These are phyloP conservation scores for Zychaea mexicana DNA, from an alignment of 371 early-diverging fungal species.

Conservation along the genomic window DNA sequence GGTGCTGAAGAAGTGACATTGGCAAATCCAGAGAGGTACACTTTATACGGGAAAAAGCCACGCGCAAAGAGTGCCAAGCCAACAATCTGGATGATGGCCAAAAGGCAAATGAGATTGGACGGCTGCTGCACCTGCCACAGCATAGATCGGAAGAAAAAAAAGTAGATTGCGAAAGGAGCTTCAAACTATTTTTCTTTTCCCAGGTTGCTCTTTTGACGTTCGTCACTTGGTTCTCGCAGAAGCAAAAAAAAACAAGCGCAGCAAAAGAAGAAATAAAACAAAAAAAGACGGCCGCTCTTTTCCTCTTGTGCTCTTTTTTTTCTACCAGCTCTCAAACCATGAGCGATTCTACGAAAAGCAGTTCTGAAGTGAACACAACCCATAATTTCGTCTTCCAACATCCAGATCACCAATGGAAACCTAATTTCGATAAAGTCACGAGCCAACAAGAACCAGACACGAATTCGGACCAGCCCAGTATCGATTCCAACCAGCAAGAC, in stretches of 20 bases:
- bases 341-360: neutral
- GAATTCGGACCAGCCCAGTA: neutral
- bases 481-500: neutral
- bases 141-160: slow-evolving; percentile 1
- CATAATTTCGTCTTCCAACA: slow-evolving; percentile 40
- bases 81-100: slow-evolving; percentile 55
- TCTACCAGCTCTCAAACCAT: no score
- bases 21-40: slow-evolving; percentile 64
- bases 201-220: neutral
- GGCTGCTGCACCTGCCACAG: slow-evolving; percentile 3
- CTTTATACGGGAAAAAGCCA: slow-evolving; percentile 83
- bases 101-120: neutral
- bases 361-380: neutral
- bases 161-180: neutral
- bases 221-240: no score
- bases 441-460: neutral
- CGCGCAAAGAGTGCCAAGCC: slow-evolving; percentile 69
- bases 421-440: neutral
- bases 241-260: no score
- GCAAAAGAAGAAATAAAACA: no score
- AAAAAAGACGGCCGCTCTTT: no score
- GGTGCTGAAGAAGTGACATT: slow-evolving; percentile 16
- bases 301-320: no score
- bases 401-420: slow-evolving; percentile 75
- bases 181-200: neutral